Evolutionary conservation across 331 rosid species (phyloP).

Genomic region (Saraca asoca): DNA sequence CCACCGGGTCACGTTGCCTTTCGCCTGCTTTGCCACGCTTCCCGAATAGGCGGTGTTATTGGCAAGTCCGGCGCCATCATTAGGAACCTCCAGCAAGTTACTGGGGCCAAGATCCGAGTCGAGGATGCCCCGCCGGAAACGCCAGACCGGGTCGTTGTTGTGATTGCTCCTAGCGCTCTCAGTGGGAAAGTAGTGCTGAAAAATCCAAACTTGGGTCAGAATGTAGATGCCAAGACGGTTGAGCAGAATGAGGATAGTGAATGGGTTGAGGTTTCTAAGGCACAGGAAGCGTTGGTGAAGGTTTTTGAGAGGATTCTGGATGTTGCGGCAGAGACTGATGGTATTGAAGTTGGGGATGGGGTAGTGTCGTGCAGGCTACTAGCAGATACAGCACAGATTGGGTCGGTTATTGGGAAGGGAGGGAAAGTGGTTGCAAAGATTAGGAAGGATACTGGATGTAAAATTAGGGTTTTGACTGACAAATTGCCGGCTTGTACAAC

Average conservation of each 20-base stretch:
- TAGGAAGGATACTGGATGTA: slow-evolving; percentile 73
- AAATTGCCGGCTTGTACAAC: slow-evolving; percentile 67
- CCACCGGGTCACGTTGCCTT: slow-evolving; percentile 75
- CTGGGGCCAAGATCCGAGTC: slow-evolving; percentile 86
- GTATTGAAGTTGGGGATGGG: slow-evolving; percentile 52
- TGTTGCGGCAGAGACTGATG: slow-evolving; percentile 83
- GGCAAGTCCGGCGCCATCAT: slow-evolving; percentile 89
- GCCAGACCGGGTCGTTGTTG: slow-evolving; percentile 68
- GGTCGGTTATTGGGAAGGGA: slow-evolving; percentile 93
- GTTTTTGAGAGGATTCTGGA: slow-evolving; percentile 88
- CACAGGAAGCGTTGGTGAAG: slow-evolving; percentile 85
- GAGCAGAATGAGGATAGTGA: not conserved
- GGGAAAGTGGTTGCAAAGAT: slow-evolving; percentile 94
- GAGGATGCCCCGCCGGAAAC: slow-evolving; percentile 71
- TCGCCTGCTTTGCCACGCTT: slow-evolving; percentile 81
- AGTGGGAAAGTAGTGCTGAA: slow-evolving; percentile 39
- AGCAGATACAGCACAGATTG: slow-evolving; percentile 63
- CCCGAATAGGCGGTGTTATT: slow-evolving; percentile 92
- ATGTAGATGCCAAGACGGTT: not conserved
- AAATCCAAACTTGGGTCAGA: not conserved
- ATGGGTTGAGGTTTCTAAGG: slow-evolving; percentile 62
- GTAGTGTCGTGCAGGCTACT: slow-evolving; percentile 81
- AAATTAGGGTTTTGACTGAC: slow-evolving; percentile 67
- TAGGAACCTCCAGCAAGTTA: slow-evolving; percentile 68
- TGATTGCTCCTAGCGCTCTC: slow-evolving; percentile 47